Evolutionary conservation across 108 stramenopile species (phyloP).

Genomic region (Licmophora abbreviata): DNA sequence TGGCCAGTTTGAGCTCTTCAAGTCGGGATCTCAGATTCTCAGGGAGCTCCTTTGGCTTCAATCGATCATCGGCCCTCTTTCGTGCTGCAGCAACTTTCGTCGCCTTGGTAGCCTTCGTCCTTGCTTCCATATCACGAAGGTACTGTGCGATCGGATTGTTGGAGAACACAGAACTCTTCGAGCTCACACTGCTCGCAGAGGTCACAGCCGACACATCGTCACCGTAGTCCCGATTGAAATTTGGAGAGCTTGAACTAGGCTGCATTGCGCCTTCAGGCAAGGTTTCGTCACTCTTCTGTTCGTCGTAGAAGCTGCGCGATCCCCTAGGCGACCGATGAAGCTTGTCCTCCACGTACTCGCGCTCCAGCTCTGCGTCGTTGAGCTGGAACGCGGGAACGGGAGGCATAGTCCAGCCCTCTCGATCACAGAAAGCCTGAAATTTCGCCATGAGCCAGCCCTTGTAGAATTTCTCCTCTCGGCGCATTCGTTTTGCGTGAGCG

Average conservation of each 20-base stretch:
- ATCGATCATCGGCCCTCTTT: conserved; percentile 32
- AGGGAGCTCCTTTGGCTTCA: conserved; percentile 45
- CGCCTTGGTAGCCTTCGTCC: conserved; percentile 11
- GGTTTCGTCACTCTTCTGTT: background rate
- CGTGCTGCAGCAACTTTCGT: conserved; percentile 39
- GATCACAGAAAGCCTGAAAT: conserved; percentile 62
- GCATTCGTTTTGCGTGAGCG: conserved; percentile 71
- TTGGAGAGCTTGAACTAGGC: background rate
- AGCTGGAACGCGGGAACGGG: conserved; percentile 62
- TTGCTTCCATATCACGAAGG: conserved; percentile 22
- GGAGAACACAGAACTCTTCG: conserved; percentile 9
- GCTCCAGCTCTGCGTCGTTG: conserved; percentile 42
- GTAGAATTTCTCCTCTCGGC: conserved; percentile 80
- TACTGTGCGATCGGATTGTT: conserved; percentile 34
- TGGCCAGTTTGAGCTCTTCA: conserved; percentile 41
- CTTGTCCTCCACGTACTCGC: conserved; percentile 7
- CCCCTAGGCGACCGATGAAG: background rate
- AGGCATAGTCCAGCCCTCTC: conserved; percentile 79
- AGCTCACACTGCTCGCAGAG: background rate
- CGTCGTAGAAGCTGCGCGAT: background rate
- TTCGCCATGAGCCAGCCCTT: conserved; percentile 77
- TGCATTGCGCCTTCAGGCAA: background rate
- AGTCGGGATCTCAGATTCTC: conserved; percentile 33
- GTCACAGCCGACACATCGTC: conserved; percentile 19
- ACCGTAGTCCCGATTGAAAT: conserved; percentile 11